Evolutionary conservation across 1,284 basidiomycete species (phyloP).

Genomic region (Pseudozyma tsukubaensis): DNA sequence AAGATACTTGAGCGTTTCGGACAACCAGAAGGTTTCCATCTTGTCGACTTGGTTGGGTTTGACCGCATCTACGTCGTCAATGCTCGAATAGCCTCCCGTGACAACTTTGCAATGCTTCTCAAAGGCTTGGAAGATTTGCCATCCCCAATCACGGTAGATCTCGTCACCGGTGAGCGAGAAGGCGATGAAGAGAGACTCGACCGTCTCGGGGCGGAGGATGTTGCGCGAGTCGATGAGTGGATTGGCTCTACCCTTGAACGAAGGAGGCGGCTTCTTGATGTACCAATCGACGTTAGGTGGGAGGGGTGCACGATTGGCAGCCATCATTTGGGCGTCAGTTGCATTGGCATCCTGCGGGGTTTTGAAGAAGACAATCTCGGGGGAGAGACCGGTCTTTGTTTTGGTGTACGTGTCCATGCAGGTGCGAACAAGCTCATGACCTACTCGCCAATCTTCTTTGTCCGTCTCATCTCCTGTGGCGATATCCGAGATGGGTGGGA

Average conservation of each 20-base stretch:
- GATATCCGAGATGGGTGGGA: conserved; percentile 68
- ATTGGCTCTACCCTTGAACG: conserved; percentile 39
- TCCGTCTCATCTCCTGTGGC: conserved; percentile 74
- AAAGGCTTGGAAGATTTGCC: conserved; percentile 91
- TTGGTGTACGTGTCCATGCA: conserved; percentile 84
- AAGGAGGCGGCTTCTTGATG: conserved; percentile 59
- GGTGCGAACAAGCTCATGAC: conserved; percentile 83
- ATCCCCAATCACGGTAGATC: conserved; percentile 84
- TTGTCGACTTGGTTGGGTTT: conserved; percentile 81
- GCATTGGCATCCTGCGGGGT: conserved; percentile 34
- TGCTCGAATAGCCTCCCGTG: conserved; percentile 83
- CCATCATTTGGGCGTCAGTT: conserved; percentile 23
- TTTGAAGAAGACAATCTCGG: conserved; percentile 69
- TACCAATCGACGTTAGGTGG: conserved; percentile 60
- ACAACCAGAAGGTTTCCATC: conserved; percentile 84
- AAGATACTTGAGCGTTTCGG: conserved; percentile 94
- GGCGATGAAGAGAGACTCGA: conserved; percentile 91
- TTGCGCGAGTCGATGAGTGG: conserved; percentile 85
- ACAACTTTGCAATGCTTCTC: conserved; percentile 81
- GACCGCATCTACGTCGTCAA: conserved; percentile 77
- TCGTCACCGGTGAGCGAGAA: conserved; percentile 84
- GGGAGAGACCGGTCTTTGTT: conserved; percentile 77
- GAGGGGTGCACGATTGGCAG: conserved; percentile 22
- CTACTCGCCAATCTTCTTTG: conserved; percentile 82
- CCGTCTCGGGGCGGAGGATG: conserved; percentile 88